Base-by-base conservation (phyloP, 1,284 basidiomycete species). In the Coniophora puteana region DNA sequence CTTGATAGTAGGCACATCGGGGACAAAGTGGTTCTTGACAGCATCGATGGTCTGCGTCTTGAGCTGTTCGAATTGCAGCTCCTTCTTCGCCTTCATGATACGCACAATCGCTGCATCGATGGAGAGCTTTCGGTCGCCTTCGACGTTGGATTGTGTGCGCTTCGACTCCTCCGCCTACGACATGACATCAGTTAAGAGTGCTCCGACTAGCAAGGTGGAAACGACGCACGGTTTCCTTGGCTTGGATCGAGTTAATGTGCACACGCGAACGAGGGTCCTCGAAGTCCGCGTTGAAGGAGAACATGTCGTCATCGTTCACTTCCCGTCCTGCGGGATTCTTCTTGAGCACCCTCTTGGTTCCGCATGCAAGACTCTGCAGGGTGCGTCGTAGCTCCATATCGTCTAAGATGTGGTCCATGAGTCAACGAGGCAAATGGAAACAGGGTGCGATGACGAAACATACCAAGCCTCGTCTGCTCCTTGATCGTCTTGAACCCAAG, bases 181-280 rank as follows among this genome's bases (percentile, higher is more conserved):
- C 8, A 29, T 22, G 7, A 26, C 24, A 2, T 16, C 1, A 14
- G 8, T 22, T n/a, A 32, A 13, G 8, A 10, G n/a, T 13, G 16
- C 27, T 10, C 30, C 16, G 14, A 20, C 10, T 12, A 8, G 6
- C 14, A 5, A 14, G 26, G 28, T 2, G 40, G 12, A 28, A 36
- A 8, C 5, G 31, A 66, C 77, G 40, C 53, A 91, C 89, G 45
- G 90, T 84, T 53, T 93, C 88, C 58, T 93, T 93, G 34, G 87
- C 86, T 64, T 98, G 95, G 48, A 99, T 96, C 38, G 93, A 91
- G 58, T 95, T 97, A 68, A 99, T 95, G 61, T 91, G 89, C 35
- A 99, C 80, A 52, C 85, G 88, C 36, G 82, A 69, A 18, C 81
- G 75, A 7, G 85, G 76, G 57, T 95, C 89, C 30, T 82, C 80